Base-by-base conservation (phyloP, 2,329 filamentous ascomycete species). In the Fusarium sp. region DNA sequence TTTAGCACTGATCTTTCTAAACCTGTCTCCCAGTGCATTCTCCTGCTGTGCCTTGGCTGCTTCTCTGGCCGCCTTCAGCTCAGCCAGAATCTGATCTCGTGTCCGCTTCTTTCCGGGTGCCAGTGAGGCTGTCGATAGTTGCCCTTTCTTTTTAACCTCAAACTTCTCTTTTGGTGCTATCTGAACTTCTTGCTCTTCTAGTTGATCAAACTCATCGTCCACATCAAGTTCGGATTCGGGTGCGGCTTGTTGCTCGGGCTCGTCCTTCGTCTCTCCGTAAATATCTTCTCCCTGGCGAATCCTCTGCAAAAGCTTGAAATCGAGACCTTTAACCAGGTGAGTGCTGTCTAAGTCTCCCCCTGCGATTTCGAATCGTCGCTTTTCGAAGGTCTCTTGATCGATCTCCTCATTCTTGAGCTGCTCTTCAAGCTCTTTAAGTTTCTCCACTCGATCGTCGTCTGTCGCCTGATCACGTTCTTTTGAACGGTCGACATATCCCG, bases 291-390 rank as follows among this genome's bases (percentile, higher is more conserved):
- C 91, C 51, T 82, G 83, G 57, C 84, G 83, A 57, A 90, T 82
- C 65, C 88, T 82, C 73, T 90, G 85, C 25, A 93, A 78, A 11
- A 98, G 79, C 73, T 90, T 90, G 73, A 92, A 90, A 76, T 99
- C 95, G 45, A 99, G 77, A 0, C 95, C 95, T 72, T 97, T 98
- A 43, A 98, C 89, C 64, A 97, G 77, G 80, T 97, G 92, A 13
- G 93, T 96, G 67, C 87, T 92, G 13, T 80, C 80, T 19, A 93
- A 77, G 73, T 96, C 90, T 8, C 93, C 94, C 4, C 93, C 93
- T 1, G 92, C 85, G 51, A 97, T 92, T 67, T 96, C 85, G 61
- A 85, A 84, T 31, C 90, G 82, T 36, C 94, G 75, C 68, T 84
- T 87, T 68, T 94, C 88, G 73, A 96, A 97, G 0, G 88, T 92